phyloP scores from a whole-genome alignment of 2,329 filamentous ascomycete genomes.

The Orbilia javanica region DNA sequence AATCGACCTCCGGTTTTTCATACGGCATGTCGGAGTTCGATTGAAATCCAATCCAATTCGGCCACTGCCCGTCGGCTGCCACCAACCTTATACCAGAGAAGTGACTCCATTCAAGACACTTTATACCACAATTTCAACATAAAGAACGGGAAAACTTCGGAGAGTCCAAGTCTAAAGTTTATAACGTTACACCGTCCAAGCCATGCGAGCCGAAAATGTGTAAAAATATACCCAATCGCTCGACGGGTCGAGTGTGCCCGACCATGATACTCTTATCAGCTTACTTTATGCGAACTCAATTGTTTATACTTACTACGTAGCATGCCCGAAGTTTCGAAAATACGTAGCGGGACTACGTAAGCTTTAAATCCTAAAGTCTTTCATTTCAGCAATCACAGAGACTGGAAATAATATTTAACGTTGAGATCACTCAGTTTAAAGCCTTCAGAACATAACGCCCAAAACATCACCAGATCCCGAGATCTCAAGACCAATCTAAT shows the following conservation, averaged over 20 bases:
- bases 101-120: background rate
- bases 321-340: slow-evolving; percentile 1
- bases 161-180: background rate
- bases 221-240: background rate
- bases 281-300: slow-evolving; percentile 4
- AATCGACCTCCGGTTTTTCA: background rate
- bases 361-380: background rate
- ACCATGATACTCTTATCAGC: background rate
- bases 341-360: background rate
- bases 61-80: too few relatives aligned
- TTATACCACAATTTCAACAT: background rate
- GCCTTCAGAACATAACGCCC: background rate
- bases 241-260: background rate
- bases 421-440: background rate
- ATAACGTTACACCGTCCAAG: background rate
- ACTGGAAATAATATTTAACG: background rate
- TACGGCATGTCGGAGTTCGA: slow-evolving; percentile 24
- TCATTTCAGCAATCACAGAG: background rate
- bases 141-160: background rate
- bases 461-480: background rate
- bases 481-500: too few relatives aligned
- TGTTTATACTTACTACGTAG: background rate
- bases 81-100: too few relatives aligned
- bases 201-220: slow-evolving; percentile 6
- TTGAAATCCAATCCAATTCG: background rate